Base-by-base conservation (phyloP, 371 early-diverging fungal genomes). In the Sporodiniella umbellata region DNA sequence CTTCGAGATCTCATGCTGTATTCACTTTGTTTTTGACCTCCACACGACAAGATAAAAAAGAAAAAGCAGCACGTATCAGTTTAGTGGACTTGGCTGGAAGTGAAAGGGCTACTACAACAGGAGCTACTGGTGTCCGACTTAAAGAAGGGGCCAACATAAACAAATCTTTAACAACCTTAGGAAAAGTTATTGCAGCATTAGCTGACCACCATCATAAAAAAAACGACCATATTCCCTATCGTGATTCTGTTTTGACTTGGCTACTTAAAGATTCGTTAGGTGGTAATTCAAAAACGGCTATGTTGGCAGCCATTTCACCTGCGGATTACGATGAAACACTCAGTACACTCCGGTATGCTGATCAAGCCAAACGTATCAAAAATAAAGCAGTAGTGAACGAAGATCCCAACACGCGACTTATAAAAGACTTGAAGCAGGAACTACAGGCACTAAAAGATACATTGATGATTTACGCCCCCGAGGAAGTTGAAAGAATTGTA, bases 71-170 rank as follows among this genome's bases (percentile, higher is more conserved):
- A 26, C 73, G 89, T 22, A 80, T 86, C 42, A 89, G 87, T 65
- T 61, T 92, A 30, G 89, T 92, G 2, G 92, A 92, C 73, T 62
- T 92, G 28, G 98, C 97, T 10, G 98, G 98, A 31, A 92, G 93
- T 47, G 99, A 99, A 70, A 81, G 99, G 11, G 91, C 94, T 10
- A 84, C 90, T 39, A 84, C 91, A 30, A 98, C 99, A 0, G 94
- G 96, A 21, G 96, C 96, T 4, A 89, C 94, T 19, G 99, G 99
- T 7, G 74, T 72, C 24, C 84, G 99, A 5, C 75, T 99, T 12
- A 96, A 96, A 66, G 99, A 99, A 72, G 99, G 99, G 8, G 92
- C 94, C 7, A 90, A 94, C 52, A 99, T 99, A 57, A 99, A 99
- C 74, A 89, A 86, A 66, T 92, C 93, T 1, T 73, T 99, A 8